phyloP scores from a whole-genome alignment of 129 eudicot genomes.

The Heracleum sosnowskyi region DNA sequence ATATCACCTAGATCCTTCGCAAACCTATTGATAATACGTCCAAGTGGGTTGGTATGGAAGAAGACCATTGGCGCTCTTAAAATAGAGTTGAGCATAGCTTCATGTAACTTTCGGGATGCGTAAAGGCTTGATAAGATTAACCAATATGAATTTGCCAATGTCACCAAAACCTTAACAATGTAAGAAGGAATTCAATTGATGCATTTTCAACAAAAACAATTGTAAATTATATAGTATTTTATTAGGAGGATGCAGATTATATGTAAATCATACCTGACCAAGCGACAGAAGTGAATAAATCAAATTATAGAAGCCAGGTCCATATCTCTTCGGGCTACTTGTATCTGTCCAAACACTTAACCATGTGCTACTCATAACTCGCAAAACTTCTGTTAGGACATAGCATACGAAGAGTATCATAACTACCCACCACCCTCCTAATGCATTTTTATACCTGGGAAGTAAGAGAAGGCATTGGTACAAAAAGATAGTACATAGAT shows the following conservation, averaged over 20 bases:
- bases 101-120: conserved; percentile 77
- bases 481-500: background rate
- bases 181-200: conserved; percentile 4
- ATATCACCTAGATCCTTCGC: conserved; percentile 92
- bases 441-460: conserved; percentile 75
- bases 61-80: conserved; percentile 95
- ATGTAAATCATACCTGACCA: conserved; percentile 54
- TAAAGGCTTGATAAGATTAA: conserved; percentile 75
- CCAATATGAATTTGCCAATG: conserved; percentile 85
- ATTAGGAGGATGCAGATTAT: background rate
- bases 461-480: background rate
- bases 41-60: conserved; percentile 94
- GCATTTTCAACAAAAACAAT: background rate
- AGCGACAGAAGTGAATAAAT: conserved; percentile 78
- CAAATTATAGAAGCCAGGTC: conserved; percentile 61
- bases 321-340: conserved; percentile 50
- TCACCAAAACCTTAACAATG: conserved; percentile 59
- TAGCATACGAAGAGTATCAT: conserved; percentile 60
- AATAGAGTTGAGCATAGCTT: conserved; percentile 69
- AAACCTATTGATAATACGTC: conserved; percentile 88
- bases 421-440: conserved; percentile 92
- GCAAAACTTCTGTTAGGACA: conserved; percentile 58
- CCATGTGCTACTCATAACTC: conserved; percentile 93
- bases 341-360: conserved; percentile 86
- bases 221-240: background rate